Evolutionary conservation across 768 basidiomycete genomes (phyloP), one percentile per base, ranked within the genome.

Genomic region (Rhodosporidiobolus odoratus): DNA sequence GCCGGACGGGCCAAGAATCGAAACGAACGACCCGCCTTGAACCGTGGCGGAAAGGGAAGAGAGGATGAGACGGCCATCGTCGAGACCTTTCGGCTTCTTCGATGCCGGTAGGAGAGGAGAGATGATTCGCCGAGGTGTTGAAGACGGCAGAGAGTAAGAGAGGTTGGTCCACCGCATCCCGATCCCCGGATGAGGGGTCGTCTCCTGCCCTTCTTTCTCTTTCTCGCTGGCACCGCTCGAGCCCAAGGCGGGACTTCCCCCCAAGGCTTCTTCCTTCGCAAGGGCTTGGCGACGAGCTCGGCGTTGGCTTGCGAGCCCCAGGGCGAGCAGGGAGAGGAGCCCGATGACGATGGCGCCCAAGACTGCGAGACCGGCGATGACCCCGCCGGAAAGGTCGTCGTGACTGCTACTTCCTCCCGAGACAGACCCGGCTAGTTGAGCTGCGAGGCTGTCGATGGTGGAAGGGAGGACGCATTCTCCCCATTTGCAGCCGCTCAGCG

Each of bases 1-100:
- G 83, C 92, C 93, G 75, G 89, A 90, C 0, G 94, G 92, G 1
- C 94, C 94, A 5, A 97, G 84, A 65, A 96, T 86, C n/a, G 90
- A 90, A 84, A 92, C 87, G 82, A 96, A 86, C 70, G 89, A 85
- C 16, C 94, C 92, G 0, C 91, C 86, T 4, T 82, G 80, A n/a
- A 95, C 85, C 16, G 80, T 79, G 0, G 93, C 94, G 58, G 80
- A 85, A 38, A 92, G 83, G 48, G 81, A 81, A 76, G 91, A 86
- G 48, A 97, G 81, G 23, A 96, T 83, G 45, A 85, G 82, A 75
- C 88, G 86, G 58, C 87, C 86, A 68, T 84, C 81, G 35, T 54
- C 34, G 32, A 23, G 23, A 35, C 32, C 54, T 6, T 10, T 19
- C 12, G 4, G 30, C 13, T 19, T 19, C 4, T 13, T 21, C 15